phyloP scores from a whole-genome alignment of 208 protist species.

The Leishmania mexicana region DNA sequence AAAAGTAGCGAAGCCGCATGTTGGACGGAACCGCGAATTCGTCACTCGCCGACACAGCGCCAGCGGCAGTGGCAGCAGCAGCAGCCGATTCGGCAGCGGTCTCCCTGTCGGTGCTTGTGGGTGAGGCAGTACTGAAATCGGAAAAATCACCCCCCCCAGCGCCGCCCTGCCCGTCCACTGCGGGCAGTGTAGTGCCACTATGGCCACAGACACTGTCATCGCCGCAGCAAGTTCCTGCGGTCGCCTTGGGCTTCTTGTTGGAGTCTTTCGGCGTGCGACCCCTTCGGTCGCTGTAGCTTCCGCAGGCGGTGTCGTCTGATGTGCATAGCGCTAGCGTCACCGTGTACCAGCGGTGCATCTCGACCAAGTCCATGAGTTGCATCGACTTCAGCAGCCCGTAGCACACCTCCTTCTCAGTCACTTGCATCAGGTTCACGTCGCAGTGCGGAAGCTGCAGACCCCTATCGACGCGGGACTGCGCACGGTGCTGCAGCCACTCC shows the following conservation, averaged over 20 bases:
- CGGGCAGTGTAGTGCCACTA: background rate
- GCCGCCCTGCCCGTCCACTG: background rate
- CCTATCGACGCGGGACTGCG: background rate
- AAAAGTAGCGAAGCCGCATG: conserved; percentile 72
- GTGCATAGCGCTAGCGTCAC: conserved; percentile 50
- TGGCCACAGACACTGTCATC: background rate
- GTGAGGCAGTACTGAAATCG: background rate
- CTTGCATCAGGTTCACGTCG: conserved; percentile 20
- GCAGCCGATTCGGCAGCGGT: background rate
- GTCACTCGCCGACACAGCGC: conserved; percentile 6
- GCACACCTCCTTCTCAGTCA: conserved; percentile 27
- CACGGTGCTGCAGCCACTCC: conserved; percentile 31
- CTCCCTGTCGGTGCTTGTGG: background rate
- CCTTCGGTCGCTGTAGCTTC: background rate
- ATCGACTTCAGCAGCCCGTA: conserved; percentile 41
- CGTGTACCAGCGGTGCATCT: conserved; percentile 68
- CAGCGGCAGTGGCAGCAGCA: background rate
- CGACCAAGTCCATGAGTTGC: conserved; percentile 45
- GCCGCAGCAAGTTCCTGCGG: background rate
- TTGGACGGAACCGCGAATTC: conserved; percentile 45
- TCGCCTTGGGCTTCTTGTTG: background rate
- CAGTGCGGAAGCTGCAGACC: conserved; percentile 1
- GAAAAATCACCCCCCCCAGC: background rate
- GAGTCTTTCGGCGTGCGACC: background rate
- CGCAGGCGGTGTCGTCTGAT: background rate